These are phyloP conservation scores for Hanseniaspora vineae DNA, from an alignment of 805 yeast species.

Conservation along the genomic window DNA sequence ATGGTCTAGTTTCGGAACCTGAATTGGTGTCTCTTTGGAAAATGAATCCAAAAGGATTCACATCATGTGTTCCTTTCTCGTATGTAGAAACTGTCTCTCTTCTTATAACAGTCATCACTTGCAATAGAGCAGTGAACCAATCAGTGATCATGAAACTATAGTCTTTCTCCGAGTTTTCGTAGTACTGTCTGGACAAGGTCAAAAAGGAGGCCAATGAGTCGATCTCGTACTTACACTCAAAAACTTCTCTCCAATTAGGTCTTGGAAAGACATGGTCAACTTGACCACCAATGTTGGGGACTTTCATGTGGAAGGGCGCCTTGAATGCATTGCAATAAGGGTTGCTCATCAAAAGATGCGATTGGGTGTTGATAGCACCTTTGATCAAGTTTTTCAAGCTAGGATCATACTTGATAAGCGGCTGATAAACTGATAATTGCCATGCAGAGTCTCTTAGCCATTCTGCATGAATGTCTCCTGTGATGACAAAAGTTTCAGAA, in stretches of 20 bases:
- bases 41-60: constrained; percentile 39
- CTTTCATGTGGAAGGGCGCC: constrained; percentile 44
- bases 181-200: constrained; percentile 62
- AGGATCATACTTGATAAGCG: constrained; percentile 40
- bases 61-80: constrained; percentile 26
- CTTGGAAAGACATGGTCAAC: constrained; percentile 54
- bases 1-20: constrained; percentile 71
- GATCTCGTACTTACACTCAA: constrained; percentile 83
- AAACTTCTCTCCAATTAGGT: constrained; percentile 60
- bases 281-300: constrained; percentile 38
- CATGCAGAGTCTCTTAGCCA: constrained; percentile 85
- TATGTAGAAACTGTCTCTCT: constrained; percentile 55
- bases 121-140: constrained; percentile 51
- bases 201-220: constrained; percentile 78
- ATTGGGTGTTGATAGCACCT: constrained; percentile 78
- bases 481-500: constrained; percentile 65
- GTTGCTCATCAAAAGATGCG: constrained; percentile 41
- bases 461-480: constrained; percentile 90
- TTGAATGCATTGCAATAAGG: constrained; percentile 92
- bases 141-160: constrained; percentile 26
- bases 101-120: constrained; percentile 36
- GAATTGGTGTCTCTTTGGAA: constrained; percentile 63
- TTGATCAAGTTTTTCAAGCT: constrained; percentile 37
- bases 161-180: constrained; percentile 33
- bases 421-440: constrained; percentile 66